These are phyloP conservation scores for Hansfordia pulvinata DNA, from an alignment of 2,329 filamentous ascomycete species.

Conservation along the genomic window DNA sequence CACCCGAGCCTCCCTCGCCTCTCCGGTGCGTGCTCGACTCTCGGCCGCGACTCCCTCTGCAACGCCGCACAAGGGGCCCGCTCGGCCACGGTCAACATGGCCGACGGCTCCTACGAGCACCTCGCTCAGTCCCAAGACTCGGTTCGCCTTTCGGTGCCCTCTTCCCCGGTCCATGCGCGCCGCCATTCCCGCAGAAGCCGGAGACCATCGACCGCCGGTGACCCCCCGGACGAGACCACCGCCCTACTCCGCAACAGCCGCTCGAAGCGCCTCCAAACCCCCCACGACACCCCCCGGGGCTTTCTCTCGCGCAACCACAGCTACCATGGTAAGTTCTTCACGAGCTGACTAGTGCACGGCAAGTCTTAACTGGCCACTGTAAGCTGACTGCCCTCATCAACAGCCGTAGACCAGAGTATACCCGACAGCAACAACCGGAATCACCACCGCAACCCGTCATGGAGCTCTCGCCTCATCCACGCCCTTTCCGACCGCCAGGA, in stretches of 20 bases:
- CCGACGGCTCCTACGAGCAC: conserved; percentile 6
- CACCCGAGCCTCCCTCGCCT: too few relatives aligned
- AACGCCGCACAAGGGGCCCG: background rate
- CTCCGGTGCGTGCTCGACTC: too few relatives aligned
- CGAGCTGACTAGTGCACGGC: too few relatives aligned
- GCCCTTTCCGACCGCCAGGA: conserved; percentile 45
- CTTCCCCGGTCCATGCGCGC: conserved; percentile 9
- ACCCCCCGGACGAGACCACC: conserved; percentile 27
- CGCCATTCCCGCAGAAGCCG: conserved; percentile 10
- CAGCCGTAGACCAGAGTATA: too few relatives aligned
- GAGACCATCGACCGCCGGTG: conserved; percentile 10
- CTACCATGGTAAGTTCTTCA: conserved; percentile 20
- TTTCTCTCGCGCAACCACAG: conserved; percentile 26
- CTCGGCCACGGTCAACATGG: conserved; percentile 6
- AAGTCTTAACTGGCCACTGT: too few relatives aligned
- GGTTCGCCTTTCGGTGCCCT: conserved; percentile 8
- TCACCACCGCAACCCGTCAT: conserved; percentile 45
- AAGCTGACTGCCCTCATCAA: conserved; percentile 3
- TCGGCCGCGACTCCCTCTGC: background rate
- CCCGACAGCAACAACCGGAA: conserved; percentile 29
- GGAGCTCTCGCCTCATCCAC: conserved; percentile 45
- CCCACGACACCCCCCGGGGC: conserved; percentile 10
- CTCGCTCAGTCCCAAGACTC: conserved; percentile 7
- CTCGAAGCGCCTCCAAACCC: conserved; percentile 26
- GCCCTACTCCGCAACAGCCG: conserved; percentile 25